Percentiles rank a stretch among this genome's conserved stretches.
Evolutionary conservation across 1,139 yeast species (phyloP).

Genomic region (Candida anutae): DNA sequence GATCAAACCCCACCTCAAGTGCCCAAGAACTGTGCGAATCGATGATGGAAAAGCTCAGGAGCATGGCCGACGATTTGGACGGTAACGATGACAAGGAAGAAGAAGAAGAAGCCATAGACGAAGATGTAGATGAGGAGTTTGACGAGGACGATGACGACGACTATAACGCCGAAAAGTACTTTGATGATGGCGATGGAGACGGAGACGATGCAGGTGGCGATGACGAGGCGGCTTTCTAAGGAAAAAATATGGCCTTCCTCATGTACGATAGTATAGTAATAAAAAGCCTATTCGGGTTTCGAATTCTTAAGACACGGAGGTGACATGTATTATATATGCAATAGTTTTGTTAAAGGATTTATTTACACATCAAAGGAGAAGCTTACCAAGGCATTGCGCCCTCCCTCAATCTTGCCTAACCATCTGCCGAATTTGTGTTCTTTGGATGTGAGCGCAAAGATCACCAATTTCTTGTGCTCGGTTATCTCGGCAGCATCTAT

Average conservation of each 20-base stretch:
- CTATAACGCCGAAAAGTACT: conserved; percentile 44
- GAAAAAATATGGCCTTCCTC: not conserved
- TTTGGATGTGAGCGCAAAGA: conserved; percentile 65
- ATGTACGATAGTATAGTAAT: too few species aligned
- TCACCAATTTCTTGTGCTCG: conserved; percentile 40
- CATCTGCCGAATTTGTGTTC: conserved; percentile 89
- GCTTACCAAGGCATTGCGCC: conserved; percentile 34
- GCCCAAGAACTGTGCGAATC: conserved; percentile 30
- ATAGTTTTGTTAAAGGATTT: not conserved
- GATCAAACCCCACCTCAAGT: conserved; percentile 16
- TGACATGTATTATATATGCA: not conserved
- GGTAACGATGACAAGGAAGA: conserved; percentile 30
- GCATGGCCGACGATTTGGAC: conserved; percentile 53
- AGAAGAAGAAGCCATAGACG: conserved; percentile 35
- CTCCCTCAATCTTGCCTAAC: conserved; percentile 38
- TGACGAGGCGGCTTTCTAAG: conserved; percentile 31
- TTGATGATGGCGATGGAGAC: conserved; percentile 73
- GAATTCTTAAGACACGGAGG: too few species aligned
- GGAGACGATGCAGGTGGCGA: conserved; percentile 73
- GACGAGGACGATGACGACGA: conserved; percentile 67
- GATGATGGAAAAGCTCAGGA: conserved; percentile 52
- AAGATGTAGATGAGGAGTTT: conserved; percentile 48
- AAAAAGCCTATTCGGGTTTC: too few species aligned
- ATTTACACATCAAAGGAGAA: conserved; percentile 27
- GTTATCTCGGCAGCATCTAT: conserved; percentile 55